phyloP scores from a whole-genome alignment of 306 rosid species.

The Heteromeles arbutifolia region DNA sequence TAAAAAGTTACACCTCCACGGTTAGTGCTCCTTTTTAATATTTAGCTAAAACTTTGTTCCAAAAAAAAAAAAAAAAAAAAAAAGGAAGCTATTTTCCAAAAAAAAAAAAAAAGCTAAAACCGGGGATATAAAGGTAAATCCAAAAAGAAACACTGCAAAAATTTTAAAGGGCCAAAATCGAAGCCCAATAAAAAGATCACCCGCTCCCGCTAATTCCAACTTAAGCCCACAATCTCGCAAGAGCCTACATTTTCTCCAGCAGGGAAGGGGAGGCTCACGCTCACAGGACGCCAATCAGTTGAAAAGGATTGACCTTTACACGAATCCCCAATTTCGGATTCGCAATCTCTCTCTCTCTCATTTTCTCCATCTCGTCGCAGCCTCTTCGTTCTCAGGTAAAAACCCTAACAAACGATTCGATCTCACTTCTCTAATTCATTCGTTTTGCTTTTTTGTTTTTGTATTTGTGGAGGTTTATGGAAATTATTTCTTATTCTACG shows the following conservation, averaged over 20 bases:
- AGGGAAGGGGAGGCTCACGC: neutral
- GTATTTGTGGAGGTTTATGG: neutral
- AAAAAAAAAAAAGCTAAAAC: too few relatives aligned
- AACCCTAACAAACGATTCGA: neutral
- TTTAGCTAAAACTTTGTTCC: too few relatives aligned
- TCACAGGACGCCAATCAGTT: neutral
- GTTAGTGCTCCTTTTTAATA: too few relatives aligned
- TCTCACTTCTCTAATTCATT: neutral
- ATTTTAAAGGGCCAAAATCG: neutral
- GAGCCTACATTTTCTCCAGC: neutral
- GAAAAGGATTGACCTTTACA: neutral
- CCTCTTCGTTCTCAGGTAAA: conserved; percentile 3
- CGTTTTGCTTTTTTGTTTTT: neutral
- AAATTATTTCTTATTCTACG: neutral
- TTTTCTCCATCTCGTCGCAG: neutral
- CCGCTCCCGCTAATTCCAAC: neutral
- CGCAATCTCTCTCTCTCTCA: neutral
- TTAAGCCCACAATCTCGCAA: neutral
- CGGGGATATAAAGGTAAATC: neutral
- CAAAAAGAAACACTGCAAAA: neutral
- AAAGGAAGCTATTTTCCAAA: too few relatives aligned
- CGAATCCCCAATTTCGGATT: neutral
- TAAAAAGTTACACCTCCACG: too few relatives aligned
- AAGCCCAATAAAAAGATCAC: neutral
- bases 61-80: too few relatives aligned